Conservation (phyloP, 139 green algal species). For the Marvania coccoides region DNA sequence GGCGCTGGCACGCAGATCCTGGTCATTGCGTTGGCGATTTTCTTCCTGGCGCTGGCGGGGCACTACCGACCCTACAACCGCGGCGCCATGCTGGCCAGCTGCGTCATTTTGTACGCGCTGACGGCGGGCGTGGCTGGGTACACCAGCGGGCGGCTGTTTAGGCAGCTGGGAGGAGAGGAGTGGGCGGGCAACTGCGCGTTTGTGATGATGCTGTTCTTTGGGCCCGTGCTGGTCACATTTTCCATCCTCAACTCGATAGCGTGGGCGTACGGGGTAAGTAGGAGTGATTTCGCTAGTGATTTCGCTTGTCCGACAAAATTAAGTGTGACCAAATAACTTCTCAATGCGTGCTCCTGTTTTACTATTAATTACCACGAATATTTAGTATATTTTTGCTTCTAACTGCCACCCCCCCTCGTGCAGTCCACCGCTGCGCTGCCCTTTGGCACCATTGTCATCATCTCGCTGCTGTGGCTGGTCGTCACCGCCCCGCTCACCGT, state of each 20-base stretch:
- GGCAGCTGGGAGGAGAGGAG: neutral
- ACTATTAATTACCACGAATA: neutral
- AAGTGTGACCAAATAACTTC: constrained; percentile 20
- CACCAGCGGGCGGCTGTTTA: neutral
- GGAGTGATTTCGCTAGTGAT: neutral
- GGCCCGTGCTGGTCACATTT: constrained; percentile 64
- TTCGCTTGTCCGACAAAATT: neutral
- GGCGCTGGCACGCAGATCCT: constrained; percentile 75
- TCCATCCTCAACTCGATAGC: constrained; percentile 70
- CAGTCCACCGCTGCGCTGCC: constrained; percentile 67
- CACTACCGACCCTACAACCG: constrained; percentile 90
- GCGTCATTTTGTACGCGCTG: constrained; percentile 83
- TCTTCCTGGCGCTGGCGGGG: constrained; percentile 71
- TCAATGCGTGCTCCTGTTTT: neutral
- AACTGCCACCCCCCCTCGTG: neutral
- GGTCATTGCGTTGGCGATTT: constrained; percentile 69
- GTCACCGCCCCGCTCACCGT: constrained; percentile 89
- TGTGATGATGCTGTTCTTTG: constrained; percentile 50
- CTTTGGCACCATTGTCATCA: constrained; percentile 78
- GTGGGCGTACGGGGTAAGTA: constrained; percentile 37
- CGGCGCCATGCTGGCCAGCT: constrained; percentile 69
- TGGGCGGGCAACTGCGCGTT: neutral
- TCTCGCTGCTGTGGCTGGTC: constrained; percentile 71
- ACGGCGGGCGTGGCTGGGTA: constrained; percentile 46
- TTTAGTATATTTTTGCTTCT: too few relatives aligned